Evolutionary conservation across 2,329 filamentous ascomycete species (phyloP), one percentile per base, ranked within the genome.

Genomic region (Talaromyces sp.): DNA sequence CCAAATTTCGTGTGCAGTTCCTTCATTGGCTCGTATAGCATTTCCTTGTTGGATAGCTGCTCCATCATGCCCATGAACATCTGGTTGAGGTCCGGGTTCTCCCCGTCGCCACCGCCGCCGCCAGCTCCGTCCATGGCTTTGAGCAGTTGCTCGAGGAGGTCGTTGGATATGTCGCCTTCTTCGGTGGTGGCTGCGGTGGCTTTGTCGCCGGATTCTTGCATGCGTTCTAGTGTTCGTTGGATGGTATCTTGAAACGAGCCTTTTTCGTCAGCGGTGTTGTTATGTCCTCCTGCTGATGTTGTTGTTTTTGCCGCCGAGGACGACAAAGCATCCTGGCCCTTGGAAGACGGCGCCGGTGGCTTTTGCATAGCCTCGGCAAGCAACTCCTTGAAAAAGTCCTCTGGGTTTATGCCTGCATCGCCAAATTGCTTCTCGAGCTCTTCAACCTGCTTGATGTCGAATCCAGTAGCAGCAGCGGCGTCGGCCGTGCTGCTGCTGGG

Each of bases 31-130:
- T 99, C 94, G 74, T 98, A 98, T 57, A 99, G 79, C 65, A 99
- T 97, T 68, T 98, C 95, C 81, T 96, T 98, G 76, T 96, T 96
- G 3, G 95, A 98, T 65, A 99, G 83, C 76, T 99, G 93, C 78
- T 98, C 92, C 94, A 99, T 98, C 92, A 98, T 96, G 59, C 90
- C 91, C 83, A 96, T 87, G 63, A 99, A 85, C 87, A 98, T 92
- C 79, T 96, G 94, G 61, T 91, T 92, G 70, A 98, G 90, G 68
- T 96, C 92, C 69, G 95, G 92, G 61, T 97, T 92, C 63, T 80
- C 78, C 9, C 85, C 88, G 0, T 75, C 81, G 5, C 77, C 80
- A 0, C 81, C 75, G 28, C 83, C 83, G 7, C 86, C 83, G 27
- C 85, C 83, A 70, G 91, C 89, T 79, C 97, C 88, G 30, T 57